These are phyloP conservation scores for Ophiostoma populinum DNA, from an alignment of 2,329 filamentous ascomycete species.

Conservation along the genomic window DNA sequence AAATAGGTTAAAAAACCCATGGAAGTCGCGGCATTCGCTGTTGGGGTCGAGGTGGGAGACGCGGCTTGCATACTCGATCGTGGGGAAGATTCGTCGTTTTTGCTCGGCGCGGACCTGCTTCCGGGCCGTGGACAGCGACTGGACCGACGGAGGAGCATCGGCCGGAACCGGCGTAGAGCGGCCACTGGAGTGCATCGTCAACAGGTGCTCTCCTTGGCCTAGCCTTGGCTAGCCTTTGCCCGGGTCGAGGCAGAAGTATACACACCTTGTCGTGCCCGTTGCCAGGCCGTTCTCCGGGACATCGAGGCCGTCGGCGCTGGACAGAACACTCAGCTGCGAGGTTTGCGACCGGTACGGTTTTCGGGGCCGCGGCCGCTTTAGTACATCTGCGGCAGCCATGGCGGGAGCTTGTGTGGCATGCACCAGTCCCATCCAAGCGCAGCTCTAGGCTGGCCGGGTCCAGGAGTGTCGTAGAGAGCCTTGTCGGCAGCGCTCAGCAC, in stretches of 20 bases:
- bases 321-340: neutral
- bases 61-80: conserved; percentile 75
- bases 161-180: conserved; percentile 67
- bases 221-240: no score
- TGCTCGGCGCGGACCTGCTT: conserved; percentile 70
- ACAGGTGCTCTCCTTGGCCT: no score
- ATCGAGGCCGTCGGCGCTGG: neutral
- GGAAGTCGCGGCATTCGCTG: conserved; percentile 85
- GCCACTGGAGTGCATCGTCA: conserved; percentile 36
- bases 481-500: no score
- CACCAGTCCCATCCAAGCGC: no score
- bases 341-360: conserved; percentile 1
- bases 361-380: neutral
- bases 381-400: neutral
- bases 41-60: conserved; percentile 90
- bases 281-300: neutral
- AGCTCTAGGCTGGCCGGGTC: no score
- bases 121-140: conserved; percentile 69
- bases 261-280: conserved; percentile 1
- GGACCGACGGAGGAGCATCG: conserved; percentile 84
- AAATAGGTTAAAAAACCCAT: conserved; percentile 94
- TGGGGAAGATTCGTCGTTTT: conserved; percentile 74
- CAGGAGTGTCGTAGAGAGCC: no score
- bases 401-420: neutral
- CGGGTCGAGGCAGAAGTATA: no score